These are phyloP conservation scores for Cutaneotrichosporon sp. DNA, from an alignment of 1,284 basidiomycete genomes.

Conservation along the genomic window DNA sequence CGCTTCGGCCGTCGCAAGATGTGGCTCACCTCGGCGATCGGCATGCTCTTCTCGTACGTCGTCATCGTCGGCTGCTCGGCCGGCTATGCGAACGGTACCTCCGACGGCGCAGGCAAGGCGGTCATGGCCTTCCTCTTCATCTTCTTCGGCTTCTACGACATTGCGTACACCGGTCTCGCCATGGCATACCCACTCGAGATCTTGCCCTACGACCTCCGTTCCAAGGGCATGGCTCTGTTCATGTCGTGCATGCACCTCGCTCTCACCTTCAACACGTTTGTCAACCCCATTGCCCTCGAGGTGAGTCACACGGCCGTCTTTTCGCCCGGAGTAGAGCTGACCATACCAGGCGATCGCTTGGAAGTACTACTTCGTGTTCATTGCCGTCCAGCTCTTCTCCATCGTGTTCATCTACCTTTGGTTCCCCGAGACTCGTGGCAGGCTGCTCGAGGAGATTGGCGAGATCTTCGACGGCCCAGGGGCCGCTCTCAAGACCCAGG, in stretches of 20 bases:
- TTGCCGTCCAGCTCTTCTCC: constrained; percentile 20
- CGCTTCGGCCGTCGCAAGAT: constrained; percentile 28
- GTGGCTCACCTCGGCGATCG: constrained; percentile 21
- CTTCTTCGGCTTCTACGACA: no score
- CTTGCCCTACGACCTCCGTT: constrained; percentile 28
- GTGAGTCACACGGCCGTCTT: constrained; percentile 6
- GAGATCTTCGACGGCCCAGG: constrained; percentile 37
- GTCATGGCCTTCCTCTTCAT: constrained; percentile 25
- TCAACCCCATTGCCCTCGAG: constrained; percentile 14
- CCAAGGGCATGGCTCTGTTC: constrained; percentile 31
- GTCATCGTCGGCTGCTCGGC: constrained; percentile 23
- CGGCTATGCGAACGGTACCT: constrained; percentile 24
- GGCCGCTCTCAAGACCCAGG: no score
- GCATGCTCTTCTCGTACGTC: constrained; percentile 27
- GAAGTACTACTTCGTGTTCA: constrained; percentile 42
- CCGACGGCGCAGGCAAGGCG: constrained; percentile 26
- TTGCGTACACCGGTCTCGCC: constrained; percentile 48
- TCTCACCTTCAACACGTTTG: constrained; percentile 8
- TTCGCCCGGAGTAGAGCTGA: constrained; percentile 41
- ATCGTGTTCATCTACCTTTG: constrained; percentile 33
- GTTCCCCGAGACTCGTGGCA: constrained; percentile 44
- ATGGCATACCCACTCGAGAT: constrained; percentile 58
- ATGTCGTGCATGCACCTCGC: constrained; percentile 5
- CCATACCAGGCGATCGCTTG: constrained; percentile 24
- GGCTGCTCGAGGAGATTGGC: constrained; percentile 40